Evolutionary conservation across 768 basidiomycete genomes (phyloP).

Genomic region (Rubroboletus pulcherrimus): DNA sequence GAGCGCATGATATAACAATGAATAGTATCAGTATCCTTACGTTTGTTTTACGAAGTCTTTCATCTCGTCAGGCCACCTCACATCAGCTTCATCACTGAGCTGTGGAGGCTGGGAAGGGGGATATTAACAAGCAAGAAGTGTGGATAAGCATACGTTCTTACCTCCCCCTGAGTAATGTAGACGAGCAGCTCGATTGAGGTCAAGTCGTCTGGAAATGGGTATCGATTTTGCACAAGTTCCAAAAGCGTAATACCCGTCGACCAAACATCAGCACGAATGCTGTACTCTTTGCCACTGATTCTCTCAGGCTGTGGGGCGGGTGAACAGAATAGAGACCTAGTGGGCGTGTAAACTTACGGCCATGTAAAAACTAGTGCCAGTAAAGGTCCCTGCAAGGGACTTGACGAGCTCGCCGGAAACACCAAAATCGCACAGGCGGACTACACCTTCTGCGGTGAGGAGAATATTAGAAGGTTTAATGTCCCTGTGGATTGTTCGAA

Average conservation of each 20-base stretch:
- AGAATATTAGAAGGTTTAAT: constrained; percentile 95
- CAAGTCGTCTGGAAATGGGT: constrained; percentile 91
- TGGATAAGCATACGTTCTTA: constrained; percentile 29
- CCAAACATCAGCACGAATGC: constrained; percentile 97
- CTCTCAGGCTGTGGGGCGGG: constrained; percentile 71
- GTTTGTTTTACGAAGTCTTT: constrained; percentile 87
- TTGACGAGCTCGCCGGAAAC: constrained; percentile 95
- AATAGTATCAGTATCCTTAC: constrained; percentile 44
- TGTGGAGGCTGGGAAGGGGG: constrained; percentile 60
- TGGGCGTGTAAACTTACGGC: constrained; percentile 60
- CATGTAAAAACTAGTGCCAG: constrained; percentile 98
- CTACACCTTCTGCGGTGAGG: constrained; percentile 80
- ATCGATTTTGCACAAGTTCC: constrained; percentile 90
- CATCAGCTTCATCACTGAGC: constrained; percentile 67
- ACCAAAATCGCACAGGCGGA: constrained; percentile 95
- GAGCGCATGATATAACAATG: constrained; percentile 1
- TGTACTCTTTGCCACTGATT: constrained; percentile 87
- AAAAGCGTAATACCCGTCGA: constrained; percentile 92
- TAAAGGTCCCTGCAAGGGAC: constrained; percentile 91
- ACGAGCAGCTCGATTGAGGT: constrained; percentile 93
- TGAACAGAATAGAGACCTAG: constrained; percentile 1
- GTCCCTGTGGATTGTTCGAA: constrained; percentile 92
- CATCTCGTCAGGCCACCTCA: constrained; percentile 76
- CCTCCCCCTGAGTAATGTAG: constrained; percentile 80
- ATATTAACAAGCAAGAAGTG: constrained; percentile 16